Conservation (phyloP, 495 filamentous ascomycete species). For the Aspergillus leporis region DNA sequence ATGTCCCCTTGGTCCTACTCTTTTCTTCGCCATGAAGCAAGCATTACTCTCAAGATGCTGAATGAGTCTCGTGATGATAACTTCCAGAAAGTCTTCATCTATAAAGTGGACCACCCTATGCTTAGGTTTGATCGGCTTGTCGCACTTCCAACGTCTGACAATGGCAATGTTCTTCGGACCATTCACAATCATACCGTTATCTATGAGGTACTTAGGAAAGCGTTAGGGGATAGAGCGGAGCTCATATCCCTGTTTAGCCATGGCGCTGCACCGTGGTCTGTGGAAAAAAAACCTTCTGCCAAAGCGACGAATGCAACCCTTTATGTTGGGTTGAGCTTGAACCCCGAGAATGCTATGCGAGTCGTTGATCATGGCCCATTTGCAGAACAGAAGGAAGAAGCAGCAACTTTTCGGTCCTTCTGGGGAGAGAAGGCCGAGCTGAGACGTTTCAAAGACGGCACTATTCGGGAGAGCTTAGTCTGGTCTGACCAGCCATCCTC, state of each 20-base stretch:
- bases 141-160: constrained; percentile 31
- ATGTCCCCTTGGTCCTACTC: constrained; percentile 86
- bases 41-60: constrained; percentile 66
- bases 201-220: constrained; percentile 63
- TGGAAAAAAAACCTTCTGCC: constrained; percentile 26
- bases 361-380: constrained; percentile 83
- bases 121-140: constrained; percentile 70
- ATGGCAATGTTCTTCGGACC: constrained; percentile 30
- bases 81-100: constrained; percentile 80
- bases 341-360: constrained; percentile 68
- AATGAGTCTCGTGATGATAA: constrained; percentile 73
- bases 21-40: constrained; percentile 69
- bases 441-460: constrained; percentile 56
- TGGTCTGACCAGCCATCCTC: constrained; percentile 68
- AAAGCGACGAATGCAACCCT: constrained; percentile 37
- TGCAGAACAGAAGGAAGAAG: constrained; percentile 66
- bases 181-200: constrained; percentile 39
- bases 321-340: constrained; percentile 66
- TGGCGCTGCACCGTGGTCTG: constrained; percentile 35
- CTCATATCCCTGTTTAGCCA: constrained; percentile 59
- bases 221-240: constrained; percentile 72
- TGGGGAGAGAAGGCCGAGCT: constrained; percentile 58
- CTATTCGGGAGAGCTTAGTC: constrained; percentile 66
- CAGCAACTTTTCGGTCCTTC: constrained; percentile 48
- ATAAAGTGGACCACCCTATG: constrained; percentile 64